Evolutionary conservation across 148 eudicot genomes (phyloP), one percentile per base, ranked within the genome.

Genomic region (Rhododendron williamsianum): DNA sequence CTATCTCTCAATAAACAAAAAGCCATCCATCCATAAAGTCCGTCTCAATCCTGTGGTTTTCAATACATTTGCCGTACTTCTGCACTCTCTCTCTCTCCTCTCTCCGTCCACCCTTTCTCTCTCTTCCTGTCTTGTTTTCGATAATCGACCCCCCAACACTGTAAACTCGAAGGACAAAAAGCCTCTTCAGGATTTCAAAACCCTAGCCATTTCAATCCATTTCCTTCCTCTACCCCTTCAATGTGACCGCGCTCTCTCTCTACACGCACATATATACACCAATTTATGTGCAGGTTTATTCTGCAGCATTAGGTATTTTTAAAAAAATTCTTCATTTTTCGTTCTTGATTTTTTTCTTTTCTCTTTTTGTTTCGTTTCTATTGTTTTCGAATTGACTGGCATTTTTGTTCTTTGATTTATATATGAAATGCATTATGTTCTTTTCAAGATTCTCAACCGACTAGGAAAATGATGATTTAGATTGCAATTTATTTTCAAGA

Each of bases 21-120:
- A n/a, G 65, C 49, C 80, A 60, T 52, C 87, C 82, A 87, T 86
- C 90, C 91, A 86, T 56, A 86, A 86, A 90, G 81, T 81, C 85
- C 82, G 89, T 87, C 90, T 88, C 87, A 85, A 88, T 88, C 90
- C 91, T 89, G 90, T 90, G 91, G 91, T 25, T 88, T 91, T 87
- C 90, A 86, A 88, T 89, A 36, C 83, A 84, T 54, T 36, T 84
- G 86, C 90, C 90, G 91, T 91, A 88, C 90, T 76, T 49, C 41
- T 56, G 27, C 27, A 6, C 33, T 21, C 13, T 78, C 78, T 76
- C 85, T 78, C 82, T 86, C 87, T 87, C 84, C 81, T 82, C 78
- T 54, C 38, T 76, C 60, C 38, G 21, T 71, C 46, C 43, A 71
- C 60, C 60, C 60, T 58, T 58, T 65, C 78, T 74, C 78, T 38